A percentile compares a stretch with the other conserved stretches of the same genome.
These are phyloP conservation scores for Phialophora chinensis DNA, from an alignment of 2,329 filamentous ascomycete genomes.

Conservation along the genomic window DNA sequence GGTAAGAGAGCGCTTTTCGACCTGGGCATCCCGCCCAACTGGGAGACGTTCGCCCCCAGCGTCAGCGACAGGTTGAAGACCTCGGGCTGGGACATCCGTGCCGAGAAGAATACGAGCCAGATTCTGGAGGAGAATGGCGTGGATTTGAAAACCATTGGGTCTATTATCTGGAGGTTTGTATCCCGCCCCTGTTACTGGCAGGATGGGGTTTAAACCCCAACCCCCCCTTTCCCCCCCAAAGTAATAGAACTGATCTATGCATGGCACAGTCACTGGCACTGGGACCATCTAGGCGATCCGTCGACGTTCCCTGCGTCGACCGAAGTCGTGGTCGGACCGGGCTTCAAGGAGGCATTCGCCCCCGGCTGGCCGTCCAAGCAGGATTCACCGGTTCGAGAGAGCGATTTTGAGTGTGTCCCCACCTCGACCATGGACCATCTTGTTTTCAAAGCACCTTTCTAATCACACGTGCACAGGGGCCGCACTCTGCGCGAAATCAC, in stretches of 20 bases:
- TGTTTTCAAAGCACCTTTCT: background rate
- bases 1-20: slow-evolving; percentile 46
- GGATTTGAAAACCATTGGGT: slow-evolving; percentile 19
- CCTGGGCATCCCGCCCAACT: slow-evolving; percentile 42
- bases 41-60: slow-evolving; percentile 20
- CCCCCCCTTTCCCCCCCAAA: no score
- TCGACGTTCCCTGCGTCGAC: slow-evolving; percentile 43
- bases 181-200: background rate
- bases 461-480: slow-evolving; percentile 9
- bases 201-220: background rate
- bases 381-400: slow-evolving; percentile 43
- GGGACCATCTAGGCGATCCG: slow-evolving; percentile 35
- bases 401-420: slow-evolving; percentile 43
- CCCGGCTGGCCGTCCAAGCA: slow-evolving; percentile 56
- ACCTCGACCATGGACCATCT: background rate
- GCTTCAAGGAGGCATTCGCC: slow-evolving; percentile 54
- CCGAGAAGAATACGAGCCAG: slow-evolving; percentile 34
- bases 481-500: slow-evolving; percentile 20
- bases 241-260: background rate
- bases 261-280: slow-evolving; percentile 35
- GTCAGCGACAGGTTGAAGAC: slow-evolving; percentile 10
- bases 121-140: slow-evolving; percentile 36
- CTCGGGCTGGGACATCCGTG: slow-evolving; percentile 23
- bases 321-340: slow-evolving; percentile 60
- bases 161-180: slow-evolving; percentile 25